Base-by-base conservation (phyloP, 164 flowering plant genomes). In the Chimonanthus salicifolius region DNA sequence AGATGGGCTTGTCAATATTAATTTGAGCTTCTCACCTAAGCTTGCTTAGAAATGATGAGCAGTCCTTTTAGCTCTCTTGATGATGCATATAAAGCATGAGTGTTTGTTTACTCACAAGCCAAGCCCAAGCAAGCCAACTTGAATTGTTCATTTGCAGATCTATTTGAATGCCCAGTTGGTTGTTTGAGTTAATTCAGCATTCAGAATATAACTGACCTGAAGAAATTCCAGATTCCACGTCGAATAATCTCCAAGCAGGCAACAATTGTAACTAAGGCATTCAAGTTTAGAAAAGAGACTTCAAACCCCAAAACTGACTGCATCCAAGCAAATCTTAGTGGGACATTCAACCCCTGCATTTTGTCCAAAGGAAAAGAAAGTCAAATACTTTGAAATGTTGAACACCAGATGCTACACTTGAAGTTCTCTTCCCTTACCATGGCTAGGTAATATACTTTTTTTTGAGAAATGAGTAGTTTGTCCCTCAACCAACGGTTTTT, bases 231-330 rank as follows among this genome's bases (percentile, higher is more conserved):
- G 33, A 33, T 33, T 33, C 33, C 94, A 4, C 97, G 90, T 21
- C 94, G 88, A 73, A 91, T 75, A 75, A 91, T 88, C 82, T 91
- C 97, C 13, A 91, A 72, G 77, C 86, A 62, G 20, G 97, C 90
- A 47, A 87, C 79, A 33, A 83, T 74, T 5, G 89, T 33, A 47
- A 80, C 20, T 64, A 83, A 16, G 9, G 87, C 76, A 70, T 83
- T 51, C 49, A 58, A 67, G 62, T 88, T 90, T 47, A 88, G 71
- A 72, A 78, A 82, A 44, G 80, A 47, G 10, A 84, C 64, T 2
- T 80, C 9, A 70, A 88, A 75, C 21, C 78, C 76, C 71, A 87
- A 47, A 21, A 91, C 87, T 4, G 33, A 33, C 2, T 33, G 33
- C 33, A 33, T 33, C 33, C 33, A 33, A 33, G 33, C 33, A 33